A percentile compares a stretch with the other conserved stretches of the same genome.
Conservation (phyloP, 805 yeast genomes). For the Candida golubevii region DNA sequence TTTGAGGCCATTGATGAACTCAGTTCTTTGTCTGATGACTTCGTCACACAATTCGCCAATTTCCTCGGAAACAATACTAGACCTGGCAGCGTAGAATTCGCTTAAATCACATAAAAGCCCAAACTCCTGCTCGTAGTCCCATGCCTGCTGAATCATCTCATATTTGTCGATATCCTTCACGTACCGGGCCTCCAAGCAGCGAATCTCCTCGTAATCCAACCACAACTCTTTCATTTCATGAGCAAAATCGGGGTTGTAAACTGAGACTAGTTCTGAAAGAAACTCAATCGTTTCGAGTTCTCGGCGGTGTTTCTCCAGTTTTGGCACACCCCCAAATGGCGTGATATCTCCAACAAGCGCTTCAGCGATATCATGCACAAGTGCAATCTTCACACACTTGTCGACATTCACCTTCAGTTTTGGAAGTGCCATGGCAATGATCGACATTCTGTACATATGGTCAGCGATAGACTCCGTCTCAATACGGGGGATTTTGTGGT, state of each 20-base stretch:
- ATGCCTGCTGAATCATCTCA: conserved; percentile 77
- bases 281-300: conserved; percentile 72
- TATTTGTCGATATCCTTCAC: conserved; percentile 93
- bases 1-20: conserved; percentile 4
- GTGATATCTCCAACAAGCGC: conserved; percentile 92
- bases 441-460: conserved; percentile 93
- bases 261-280: conserved; percentile 53
- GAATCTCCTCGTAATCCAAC: conserved; percentile 85
- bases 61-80: conserved; percentile 65
- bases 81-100: conserved; percentile 64
- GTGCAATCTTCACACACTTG: conserved; percentile 78
- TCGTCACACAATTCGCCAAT: conserved; percentile 65
- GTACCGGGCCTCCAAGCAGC: conserved; percentile 76
- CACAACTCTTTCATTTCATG: conserved; percentile 65
- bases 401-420: conserved; percentile 51
- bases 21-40: conserved; percentile 18
- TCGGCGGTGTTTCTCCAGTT: conserved; percentile 78
- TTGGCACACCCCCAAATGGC: conserved; percentile 63
- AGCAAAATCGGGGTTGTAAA: conserved; percentile 63
- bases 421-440: conserved; percentile 69
- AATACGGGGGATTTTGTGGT: conserved; percentile 47
- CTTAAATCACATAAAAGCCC: conserved; percentile 54
- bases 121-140: conserved; percentile 73
- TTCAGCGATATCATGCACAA: conserved; percentile 94
- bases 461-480: conserved; percentile 77